Evolutionary conservation across 805 yeast genomes (phyloP), one percentile per base, ranked within the genome.

Genomic region (Metschnikowia drakensbergensis): DNA sequence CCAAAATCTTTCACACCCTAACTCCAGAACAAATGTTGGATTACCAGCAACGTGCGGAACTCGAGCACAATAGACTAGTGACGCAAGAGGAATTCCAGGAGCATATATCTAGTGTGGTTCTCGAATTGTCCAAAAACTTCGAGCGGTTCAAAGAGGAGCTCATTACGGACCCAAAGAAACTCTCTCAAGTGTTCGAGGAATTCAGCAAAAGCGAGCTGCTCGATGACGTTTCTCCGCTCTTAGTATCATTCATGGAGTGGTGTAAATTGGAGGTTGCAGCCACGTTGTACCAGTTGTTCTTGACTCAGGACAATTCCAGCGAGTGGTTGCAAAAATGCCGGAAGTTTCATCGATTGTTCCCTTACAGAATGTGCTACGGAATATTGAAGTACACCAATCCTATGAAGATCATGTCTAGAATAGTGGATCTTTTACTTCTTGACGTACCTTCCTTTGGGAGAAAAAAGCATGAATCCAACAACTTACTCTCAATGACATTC

Each of bases 371-470:
- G 32, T 80, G 91, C 64, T 83, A 83, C 37, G 87, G 88, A 22
- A 85, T 92, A 23, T 66, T 94, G 60, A 78, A 82, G 59, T 81
- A 85, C 51, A 88, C 98, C 0, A 92, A 92, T 60, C 98, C 99
- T 2, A 81, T 90, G 67, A 80, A 84, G 37, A 82, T 92, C 27
- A 81, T 88, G 70, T 86, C 90, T 52, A 81, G 84, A 23, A 69
- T 92, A 63, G 78, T 91, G 32, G 97, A 89, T 58, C 63, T 92
- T 50, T 81, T 92, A 55, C 80, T 94, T 71, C 88, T 71, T 30
- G 64, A 68, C 45, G 49, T 71, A 25, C 77, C 77, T 2, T 39
- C 54, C 1, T 64, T 63, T 57, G 57, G 61, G n/a, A 44, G 49
- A 10, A 42, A 49, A 11, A 57, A 50, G 29, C 33, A 47, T 26